Percentiles rank a stretch among this genome's conserved stretches.
phyloP scores from a whole-genome alignment of 805 yeast species.

The Yamadazyma olivae region DNA sequence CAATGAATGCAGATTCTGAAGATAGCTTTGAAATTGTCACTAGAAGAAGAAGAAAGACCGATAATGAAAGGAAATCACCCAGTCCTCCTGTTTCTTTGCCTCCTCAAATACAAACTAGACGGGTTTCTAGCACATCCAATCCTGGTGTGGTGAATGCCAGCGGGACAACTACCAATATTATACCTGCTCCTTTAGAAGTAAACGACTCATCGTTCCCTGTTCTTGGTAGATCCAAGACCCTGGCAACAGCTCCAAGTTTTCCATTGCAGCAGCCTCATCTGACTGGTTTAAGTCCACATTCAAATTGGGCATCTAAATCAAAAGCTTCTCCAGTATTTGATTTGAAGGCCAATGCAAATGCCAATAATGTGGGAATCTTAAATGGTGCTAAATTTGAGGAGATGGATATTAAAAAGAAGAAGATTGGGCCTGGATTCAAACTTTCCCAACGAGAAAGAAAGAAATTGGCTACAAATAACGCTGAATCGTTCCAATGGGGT shows the following conservation, averaged over 20 bases:
- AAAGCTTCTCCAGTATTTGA: slow-evolving; percentile 11
- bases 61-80: slow-evolving; percentile 4
- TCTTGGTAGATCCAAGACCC: too few species aligned
- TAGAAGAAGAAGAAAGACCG: slow-evolving; percentile 10
- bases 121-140: neutral
- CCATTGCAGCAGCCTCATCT: too few species aligned
- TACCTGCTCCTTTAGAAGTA: neutral
- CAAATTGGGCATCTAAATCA: slow-evolving; percentile 24
- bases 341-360: neutral
- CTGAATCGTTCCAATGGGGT: slow-evolving; percentile 1
- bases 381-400: neutral
- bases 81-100: slow-evolving; percentile 4
- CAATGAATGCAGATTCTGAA: slow-evolving; percentile 4
- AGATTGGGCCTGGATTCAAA: slow-evolving; percentile 36
- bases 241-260: too few species aligned
- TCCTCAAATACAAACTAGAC: neutral
- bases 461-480: slow-evolving; percentile 24
- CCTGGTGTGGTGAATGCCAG: neutral
- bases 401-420: slow-evolving; percentile 13
- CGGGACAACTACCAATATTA: neutral
- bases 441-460: slow-evolving; percentile 62
- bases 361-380: neutral
- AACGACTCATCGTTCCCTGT: too few species aligned
- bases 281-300: slow-evolving; percentile 22
- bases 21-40: slow-evolving; percentile 27